Evolutionary conservation across 441 rosid species (phyloP).

Genomic region (Manihot esculenta): DNA sequence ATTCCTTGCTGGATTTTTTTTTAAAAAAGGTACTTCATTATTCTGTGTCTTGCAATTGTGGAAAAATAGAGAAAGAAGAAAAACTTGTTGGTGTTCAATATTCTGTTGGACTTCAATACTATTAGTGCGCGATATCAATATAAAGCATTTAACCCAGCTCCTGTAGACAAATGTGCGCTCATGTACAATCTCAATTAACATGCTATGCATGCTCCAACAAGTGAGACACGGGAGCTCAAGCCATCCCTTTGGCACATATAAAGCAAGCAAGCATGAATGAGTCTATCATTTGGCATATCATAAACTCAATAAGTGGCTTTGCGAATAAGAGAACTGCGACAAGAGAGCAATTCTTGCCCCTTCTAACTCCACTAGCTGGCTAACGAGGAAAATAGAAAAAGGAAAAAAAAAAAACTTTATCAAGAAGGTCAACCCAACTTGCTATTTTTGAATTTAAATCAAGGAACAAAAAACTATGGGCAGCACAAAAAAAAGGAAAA

Average conservation of each 20-base stretch:
- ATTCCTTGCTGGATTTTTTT: not conserved
- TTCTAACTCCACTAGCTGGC: too few species aligned
- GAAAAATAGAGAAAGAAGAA: not conserved
- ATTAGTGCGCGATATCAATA: not conserved
- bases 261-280: too few species aligned
- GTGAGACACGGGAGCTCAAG: not conserved
- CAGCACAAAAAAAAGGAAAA: not conserved
- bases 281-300: not conserved
- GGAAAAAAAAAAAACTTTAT: too few species aligned
- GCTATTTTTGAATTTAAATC: conserved; percentile 2
- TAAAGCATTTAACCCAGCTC: not conserved
- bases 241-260: not conserved
- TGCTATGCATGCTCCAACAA: not conserved
- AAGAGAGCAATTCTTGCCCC: too few species aligned
- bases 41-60: not conserved
- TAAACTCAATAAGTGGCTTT: not conserved
- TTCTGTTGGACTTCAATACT: not conserved
- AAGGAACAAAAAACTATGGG: not conserved
- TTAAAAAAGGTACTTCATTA: not conserved
- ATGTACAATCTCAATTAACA: not conserved
- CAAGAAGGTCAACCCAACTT: too few species aligned
- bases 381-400: too few species aligned
- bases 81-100: not conserved
- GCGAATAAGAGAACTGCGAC: too few species aligned
- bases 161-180: too few species aligned